A percentile compares a stretch with the other conserved stretches of the same genome.
phyloP scores from a whole-genome alignment of 768 basidiomycete genomes.

The Kwoniella heveanensis region DNA sequence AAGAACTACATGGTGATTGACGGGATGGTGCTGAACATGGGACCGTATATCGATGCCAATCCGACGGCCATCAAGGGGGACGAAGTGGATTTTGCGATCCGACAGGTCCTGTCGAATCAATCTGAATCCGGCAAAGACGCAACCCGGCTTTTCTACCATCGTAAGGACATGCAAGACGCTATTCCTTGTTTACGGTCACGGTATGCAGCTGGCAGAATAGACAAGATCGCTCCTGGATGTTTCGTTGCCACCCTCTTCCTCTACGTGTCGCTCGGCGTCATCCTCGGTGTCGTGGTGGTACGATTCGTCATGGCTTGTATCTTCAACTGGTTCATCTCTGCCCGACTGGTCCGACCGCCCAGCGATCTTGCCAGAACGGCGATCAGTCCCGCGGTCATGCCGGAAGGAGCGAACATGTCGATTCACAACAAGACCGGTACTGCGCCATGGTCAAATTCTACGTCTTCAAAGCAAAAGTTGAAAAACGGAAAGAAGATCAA shows the following conservation, averaged over 20 bases:
- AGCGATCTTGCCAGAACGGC: conserved; percentile 75
- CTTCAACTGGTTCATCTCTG: conserved; percentile 95
- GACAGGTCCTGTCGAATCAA: conserved; percentile 65
- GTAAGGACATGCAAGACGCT: conserved; percentile 65
- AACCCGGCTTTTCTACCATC: conserved; percentile 80
- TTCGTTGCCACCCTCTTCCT: conserved; percentile 86
- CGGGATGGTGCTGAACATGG: conserved; percentile 90
- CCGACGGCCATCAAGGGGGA: conserved; percentile 70
- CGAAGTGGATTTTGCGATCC: conserved; percentile 77
- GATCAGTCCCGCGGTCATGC: conserved; percentile 93
- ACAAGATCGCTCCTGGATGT: conserved; percentile 94
- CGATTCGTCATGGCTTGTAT: conserved; percentile 95
- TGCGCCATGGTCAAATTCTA: conserved; percentile 79
- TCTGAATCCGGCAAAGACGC: conserved; percentile 75
- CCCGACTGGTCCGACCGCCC: conserved; percentile 75
- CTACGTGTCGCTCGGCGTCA: conserved; percentile 85
- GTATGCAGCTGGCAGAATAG: conserved; percentile 91
- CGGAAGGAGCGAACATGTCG: conserved; percentile 92
- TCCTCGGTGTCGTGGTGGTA: conserved; percentile 83
- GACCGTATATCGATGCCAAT: conserved; percentile 77
- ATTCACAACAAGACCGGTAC: conserved; percentile 87
- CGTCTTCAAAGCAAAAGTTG: conserved; percentile 9
- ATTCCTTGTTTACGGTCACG: conserved; percentile 80
- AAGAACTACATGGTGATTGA: conserved; percentile 82
- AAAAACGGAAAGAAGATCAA: conserved; percentile 28